phyloP scores from a whole-genome alignment of 2,329 filamentous ascomycete species.

The Didymella pomorum region DNA sequence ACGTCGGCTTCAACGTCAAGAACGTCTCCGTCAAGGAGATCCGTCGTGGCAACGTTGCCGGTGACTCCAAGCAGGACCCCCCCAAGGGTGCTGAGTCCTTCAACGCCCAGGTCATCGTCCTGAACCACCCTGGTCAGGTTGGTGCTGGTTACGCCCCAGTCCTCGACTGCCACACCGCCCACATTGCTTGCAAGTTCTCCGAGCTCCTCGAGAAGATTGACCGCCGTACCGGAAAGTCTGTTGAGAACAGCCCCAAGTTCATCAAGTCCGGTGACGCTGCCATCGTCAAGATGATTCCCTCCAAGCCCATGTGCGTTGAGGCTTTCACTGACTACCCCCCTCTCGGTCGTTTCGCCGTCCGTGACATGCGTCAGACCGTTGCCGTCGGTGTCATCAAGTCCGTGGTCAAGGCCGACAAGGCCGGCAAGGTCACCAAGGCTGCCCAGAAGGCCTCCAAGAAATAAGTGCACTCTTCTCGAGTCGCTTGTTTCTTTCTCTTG shows the following conservation, averaged over 20 bases:
- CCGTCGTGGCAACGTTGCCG: constrained; percentile 98
- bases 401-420: constrained; percentile 58
- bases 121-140: constrained; percentile 99
- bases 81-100: constrained; percentile 88
- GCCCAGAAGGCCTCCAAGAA: constrained; percentile 54
- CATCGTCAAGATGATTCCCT: constrained; percentile 99
- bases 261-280: constrained; percentile 99
- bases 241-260: constrained; percentile 94
- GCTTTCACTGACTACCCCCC: constrained; percentile 99
- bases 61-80: constrained; percentile 99
- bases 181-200: constrained; percentile 99
- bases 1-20: constrained; percentile 99
- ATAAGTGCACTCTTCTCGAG: constrained; percentile 46
- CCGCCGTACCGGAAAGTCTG: constrained; percentile 98
- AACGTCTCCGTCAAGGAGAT: constrained; percentile 99
- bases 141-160: constrained; percentile 99
- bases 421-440: constrained; percentile 62
- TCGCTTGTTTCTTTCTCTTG: constrained; percentile 47
- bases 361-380: constrained; percentile 88
- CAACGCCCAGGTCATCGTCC: constrained; percentile 99
- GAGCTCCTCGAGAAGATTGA: constrained; percentile 99
- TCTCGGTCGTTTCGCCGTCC: constrained; percentile 99
- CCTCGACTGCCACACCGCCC: constrained; percentile 99
- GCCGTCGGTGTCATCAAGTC: constrained; percentile 94
- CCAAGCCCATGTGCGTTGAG: constrained; percentile 99